These are phyloP conservation scores for Kwoniella dendrophila DNA, from an alignment of 768 basidiomycete genomes.

Conservation along the genomic window DNA sequence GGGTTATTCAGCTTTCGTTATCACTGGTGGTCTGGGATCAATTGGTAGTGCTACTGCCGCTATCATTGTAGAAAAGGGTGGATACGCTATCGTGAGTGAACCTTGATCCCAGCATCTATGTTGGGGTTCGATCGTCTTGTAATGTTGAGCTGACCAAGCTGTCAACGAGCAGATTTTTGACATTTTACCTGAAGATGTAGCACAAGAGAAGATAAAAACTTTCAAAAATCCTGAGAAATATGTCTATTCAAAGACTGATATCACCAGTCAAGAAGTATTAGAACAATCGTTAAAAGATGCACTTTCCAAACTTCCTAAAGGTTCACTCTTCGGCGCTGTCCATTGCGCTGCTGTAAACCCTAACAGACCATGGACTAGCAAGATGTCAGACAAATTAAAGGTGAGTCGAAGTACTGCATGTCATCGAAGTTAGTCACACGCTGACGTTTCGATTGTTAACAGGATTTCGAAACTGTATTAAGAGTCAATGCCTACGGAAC, in stretches of 20 bases:
- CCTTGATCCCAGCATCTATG: no score
- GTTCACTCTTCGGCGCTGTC: slow-evolving; percentile 23
- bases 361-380: slow-evolving; percentile 29
- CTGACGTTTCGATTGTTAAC: slow-evolving; percentile 3
- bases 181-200: slow-evolving; percentile 39
- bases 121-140: not conserved
- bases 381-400: slow-evolving; percentile 18
- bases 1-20: slow-evolving; percentile 10
- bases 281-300: slow-evolving; percentile 26
- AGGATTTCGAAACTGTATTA: slow-evolving; percentile 29
- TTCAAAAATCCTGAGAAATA: slow-evolving; percentile 22
- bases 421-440: slow-evolving; percentile 23
- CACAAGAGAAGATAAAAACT: slow-evolving; percentile 21
- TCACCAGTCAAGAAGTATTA: slow-evolving; percentile 33
- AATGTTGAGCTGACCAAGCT: not conserved
- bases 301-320: slow-evolving; percentile 24
- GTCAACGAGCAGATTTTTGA: slow-evolving; percentile 42
- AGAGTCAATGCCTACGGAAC: slow-evolving; percentile 47
- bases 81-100: slow-evolving; percentile 3
- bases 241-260: slow-evolving; percentile 37
- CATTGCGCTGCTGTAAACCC: slow-evolving; percentile 34
- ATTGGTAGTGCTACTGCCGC: slow-evolving; percentile 37
- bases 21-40: slow-evolving; percentile 48
- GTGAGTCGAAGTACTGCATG: slow-evolving; percentile 40
- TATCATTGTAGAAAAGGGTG: slow-evolving; percentile 24